A percentile compares a stretch with the other conserved stretches of the same genome.
phyloP scores from a whole-genome alignment of 106 monocot genomes.

The Posidonia australis region DNA sequence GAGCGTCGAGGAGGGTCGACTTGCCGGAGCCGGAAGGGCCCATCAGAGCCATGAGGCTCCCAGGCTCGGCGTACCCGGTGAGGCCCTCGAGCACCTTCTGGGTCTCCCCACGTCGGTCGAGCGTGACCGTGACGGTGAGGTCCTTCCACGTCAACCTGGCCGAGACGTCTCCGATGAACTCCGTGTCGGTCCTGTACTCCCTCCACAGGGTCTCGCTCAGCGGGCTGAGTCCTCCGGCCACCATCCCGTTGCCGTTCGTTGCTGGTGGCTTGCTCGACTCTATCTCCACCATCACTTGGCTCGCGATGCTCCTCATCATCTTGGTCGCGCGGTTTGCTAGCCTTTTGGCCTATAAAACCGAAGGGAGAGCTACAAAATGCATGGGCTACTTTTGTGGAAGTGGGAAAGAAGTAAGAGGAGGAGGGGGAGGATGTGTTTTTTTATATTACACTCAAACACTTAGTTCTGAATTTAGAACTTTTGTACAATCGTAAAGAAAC shows the following conservation, averaged over 20 bases:
- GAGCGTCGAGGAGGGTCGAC: slow-evolving; percentile 18
- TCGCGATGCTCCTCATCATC: slow-evolving; percentile 13
- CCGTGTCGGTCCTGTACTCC: slow-evolving; percentile 11
- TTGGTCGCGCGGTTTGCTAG: too few species aligned
- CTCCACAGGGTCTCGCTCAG: slow-evolving; percentile 19
- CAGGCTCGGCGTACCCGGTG: slow-evolving; percentile 23
- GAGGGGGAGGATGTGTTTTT: too few species aligned
- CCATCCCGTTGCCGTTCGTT: slow-evolving; percentile 24
- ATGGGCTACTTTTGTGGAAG: too few species aligned
- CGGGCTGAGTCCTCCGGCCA: slow-evolving; percentile 21
- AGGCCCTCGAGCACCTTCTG: slow-evolving; percentile 13
- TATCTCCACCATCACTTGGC: slow-evolving; percentile 63
- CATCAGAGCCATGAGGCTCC: slow-evolving; percentile 16
- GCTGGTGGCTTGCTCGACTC: slow-evolving; percentile 65
- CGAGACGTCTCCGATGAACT: slow-evolving; percentile 23
- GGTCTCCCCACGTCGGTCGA: slow-evolving; percentile 6
- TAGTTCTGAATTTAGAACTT: too few species aligned
- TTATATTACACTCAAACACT: too few species aligned
- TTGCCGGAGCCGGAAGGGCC: slow-evolving; percentile 21
- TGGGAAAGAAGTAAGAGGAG: too few species aligned
- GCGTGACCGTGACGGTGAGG: slow-evolving; percentile 20
- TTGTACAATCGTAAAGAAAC: too few species aligned
- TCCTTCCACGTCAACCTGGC: slow-evolving; percentile 23
- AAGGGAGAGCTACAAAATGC: too few species aligned
- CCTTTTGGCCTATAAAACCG: too few species aligned